phyloP scores from a whole-genome alignment of 2,329 filamentous ascomycete species.

The Zalaria sp. region DNA sequence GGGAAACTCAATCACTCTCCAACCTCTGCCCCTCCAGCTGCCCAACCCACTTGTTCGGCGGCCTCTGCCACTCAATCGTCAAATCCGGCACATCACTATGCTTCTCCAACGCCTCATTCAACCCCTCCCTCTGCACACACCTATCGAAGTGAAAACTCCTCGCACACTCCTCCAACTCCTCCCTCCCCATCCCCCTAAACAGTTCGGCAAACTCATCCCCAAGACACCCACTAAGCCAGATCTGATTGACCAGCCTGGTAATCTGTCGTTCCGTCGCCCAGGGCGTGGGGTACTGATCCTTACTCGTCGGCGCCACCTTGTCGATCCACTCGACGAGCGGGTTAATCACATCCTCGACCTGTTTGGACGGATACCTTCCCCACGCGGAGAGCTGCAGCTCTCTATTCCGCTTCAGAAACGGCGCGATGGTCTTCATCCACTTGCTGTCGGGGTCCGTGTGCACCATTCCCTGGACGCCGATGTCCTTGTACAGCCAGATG shows the following conservation, averaged over 20 bases:
- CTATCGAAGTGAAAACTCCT: constrained; percentile 38
- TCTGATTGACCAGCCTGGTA: constrained; percentile 29
- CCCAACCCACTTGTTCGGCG: constrained; percentile 1
- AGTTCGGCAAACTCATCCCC: constrained; percentile 41
- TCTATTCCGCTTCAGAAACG: constrained; percentile 43
- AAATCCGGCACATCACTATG: constrained; percentile 21
- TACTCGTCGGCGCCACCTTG: constrained; percentile 11
- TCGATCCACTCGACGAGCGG: constrained; percentile 22
- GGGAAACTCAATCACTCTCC: no score
- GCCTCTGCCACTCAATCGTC: constrained; percentile 1
- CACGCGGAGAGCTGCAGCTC: constrained; percentile 40
- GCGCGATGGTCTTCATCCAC: constrained; percentile 35
- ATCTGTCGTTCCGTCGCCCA: constrained; percentile 19
- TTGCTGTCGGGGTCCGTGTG: constrained; percentile 10
- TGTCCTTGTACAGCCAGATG: constrained; percentile 29
- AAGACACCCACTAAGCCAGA: constrained; percentile 36
- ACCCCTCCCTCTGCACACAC: constrained; percentile 33
- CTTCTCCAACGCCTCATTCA: constrained; percentile 35
- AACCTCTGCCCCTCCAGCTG: no score
- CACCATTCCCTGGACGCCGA: constrained; percentile 19
- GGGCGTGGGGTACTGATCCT: constrained; percentile 15
- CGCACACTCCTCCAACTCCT: constrained; percentile 39
- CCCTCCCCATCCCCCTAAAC: constrained; percentile 35
- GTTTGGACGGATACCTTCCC: constrained; percentile 26
- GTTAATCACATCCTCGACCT: constrained; percentile 29